phyloP scores from a whole-genome alignment of 108 stramenopile species.

The Cyclotella kingstonii region DNA sequence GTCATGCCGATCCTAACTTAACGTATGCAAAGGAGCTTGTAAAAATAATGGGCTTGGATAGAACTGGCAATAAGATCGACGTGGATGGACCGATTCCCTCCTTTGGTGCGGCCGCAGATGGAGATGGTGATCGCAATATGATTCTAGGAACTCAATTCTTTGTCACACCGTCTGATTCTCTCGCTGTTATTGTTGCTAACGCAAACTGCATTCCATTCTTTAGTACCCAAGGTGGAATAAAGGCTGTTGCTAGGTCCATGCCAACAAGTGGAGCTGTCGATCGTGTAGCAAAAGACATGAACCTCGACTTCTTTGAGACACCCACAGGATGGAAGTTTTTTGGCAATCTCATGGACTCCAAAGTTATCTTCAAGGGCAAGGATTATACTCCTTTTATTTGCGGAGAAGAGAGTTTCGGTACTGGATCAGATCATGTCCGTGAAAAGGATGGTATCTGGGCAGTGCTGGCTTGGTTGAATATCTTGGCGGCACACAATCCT shows the following conservation, averaged over 20 bases:
- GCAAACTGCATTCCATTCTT: conserved; percentile 97
- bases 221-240: conserved; percentile 93
- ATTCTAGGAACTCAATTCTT: conserved; percentile 98
- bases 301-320: conserved; percentile 93
- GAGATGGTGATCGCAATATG: conserved; percentile 99
- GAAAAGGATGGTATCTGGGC: conserved; percentile 99
- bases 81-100: conserved; percentile 76
- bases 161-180: conserved; percentile 98
- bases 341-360: conserved; percentile 99
- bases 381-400: conserved; percentile 99
- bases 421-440: conserved; percentile 97
- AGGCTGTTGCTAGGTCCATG: conserved; percentile 98
- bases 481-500: conserved; percentile 88
- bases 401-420: conserved; percentile 99
- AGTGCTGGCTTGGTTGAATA: conserved; percentile 96
- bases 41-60: conserved; percentile 88
- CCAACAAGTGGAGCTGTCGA: conserved; percentile 99
- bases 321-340: conserved; percentile 99
- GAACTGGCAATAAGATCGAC: conserved; percentile 78
- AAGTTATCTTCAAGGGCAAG: conserved; percentile 80
- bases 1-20: conserved; percentile 99
- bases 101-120: conserved; percentile 99
- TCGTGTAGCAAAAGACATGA: conserved; percentile 93
- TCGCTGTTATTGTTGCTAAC: conserved; percentile 97
- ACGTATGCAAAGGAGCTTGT: conserved; percentile 99